Evolutionary conservation across 805 yeast genomes (phyloP).

Genomic region (Teunomyces gatunensis): DNA sequence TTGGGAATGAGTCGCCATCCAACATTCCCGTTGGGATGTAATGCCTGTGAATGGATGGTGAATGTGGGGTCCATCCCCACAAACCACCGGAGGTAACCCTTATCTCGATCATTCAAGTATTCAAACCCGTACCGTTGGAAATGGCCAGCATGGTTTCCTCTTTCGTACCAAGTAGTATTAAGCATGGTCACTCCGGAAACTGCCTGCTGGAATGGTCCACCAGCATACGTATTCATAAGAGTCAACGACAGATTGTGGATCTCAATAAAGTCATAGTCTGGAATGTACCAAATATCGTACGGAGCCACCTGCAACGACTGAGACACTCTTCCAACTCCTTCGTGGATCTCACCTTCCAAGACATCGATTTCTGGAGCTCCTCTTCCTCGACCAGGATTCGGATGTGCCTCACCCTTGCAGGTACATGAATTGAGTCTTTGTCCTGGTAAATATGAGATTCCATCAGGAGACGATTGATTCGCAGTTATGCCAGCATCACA

Average conservation of each 20-base stretch:
- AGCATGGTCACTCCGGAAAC: constrained; percentile 77
- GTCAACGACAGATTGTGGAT: constrained; percentile 68
- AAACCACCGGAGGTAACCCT: constrained; percentile 83
- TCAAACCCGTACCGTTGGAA: constrained; percentile 81
- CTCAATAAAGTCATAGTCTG: constrained; percentile 80
- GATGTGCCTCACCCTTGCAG: constrained; percentile 81
- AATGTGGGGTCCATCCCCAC: constrained; percentile 80
- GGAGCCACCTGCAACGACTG: constrained; percentile 95
- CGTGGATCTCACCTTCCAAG: constrained; percentile 75
- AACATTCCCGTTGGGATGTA: constrained; percentile 89
- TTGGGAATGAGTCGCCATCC: constrained; percentile 78
- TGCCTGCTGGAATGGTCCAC: constrained; percentile 95
- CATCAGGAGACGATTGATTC: constrained; percentile 87
- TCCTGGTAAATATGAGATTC: constrained; percentile 83
- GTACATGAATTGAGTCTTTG: constrained; percentile 76
- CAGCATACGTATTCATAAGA: constrained; percentile 81
- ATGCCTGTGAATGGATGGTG: constrained; percentile 67
- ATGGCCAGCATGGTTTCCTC: constrained; percentile 47
- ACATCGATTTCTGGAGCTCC: constrained; percentile 97
- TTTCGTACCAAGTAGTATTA: constrained; percentile 80
- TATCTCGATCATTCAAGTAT: constrained; percentile 61
- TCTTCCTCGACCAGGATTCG: constrained; percentile 85
- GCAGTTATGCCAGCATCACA: constrained; percentile 96
- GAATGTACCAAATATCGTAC: constrained; percentile 89
- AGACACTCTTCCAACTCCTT: constrained; percentile 68